Base-by-base conservation (phyloP, 192 early-diverging fungal genomes). In the Backusella psychrophila region DNA sequence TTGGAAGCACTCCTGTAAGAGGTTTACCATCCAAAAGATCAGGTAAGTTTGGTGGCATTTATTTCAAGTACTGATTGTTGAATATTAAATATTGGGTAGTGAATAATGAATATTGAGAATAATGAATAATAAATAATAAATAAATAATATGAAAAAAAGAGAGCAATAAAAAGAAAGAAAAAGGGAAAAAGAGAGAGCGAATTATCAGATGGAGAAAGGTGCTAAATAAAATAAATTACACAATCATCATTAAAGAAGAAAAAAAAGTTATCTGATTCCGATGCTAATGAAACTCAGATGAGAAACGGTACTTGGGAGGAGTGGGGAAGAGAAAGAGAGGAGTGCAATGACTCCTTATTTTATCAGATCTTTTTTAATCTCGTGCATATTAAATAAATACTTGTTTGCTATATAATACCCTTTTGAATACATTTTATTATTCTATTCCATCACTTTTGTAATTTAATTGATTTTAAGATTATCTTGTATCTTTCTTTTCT, bases 1-100 rank as follows among this genome's bases (percentile, higher is more conserved):
- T 39, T 72, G 70, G 70, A 46, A 72, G 42, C 5, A 72, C 70
- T 26, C 70, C 70, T 33, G 70, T 72, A 26, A 72, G 42, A 31
- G 38, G 39, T 46, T 72, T 72, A 26, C 70, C 70, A 46, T 44
- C 70, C 44, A 72, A 44, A 23, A 72, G 29, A 49, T 44, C 39
- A 33, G 70, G 23, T 44, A 72, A 29, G 21, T 63, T 63, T 9
- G 56, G 56, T 63, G 56, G 56, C 56, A 63, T 63, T 63, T 29
- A 26, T 56, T 21, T 23, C 2, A 21, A 21, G 2, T 56, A 56
- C 3, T 21, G n/a, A 63, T 12, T 29, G 12, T 2, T 63, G n/a
- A 63, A 29, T 63, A 26, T 2, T 63, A 29, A 49, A 63, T 63
- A 29, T 29, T 29, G 56, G 4, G 26, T 4, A 63, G 21, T 29